Percentiles rank a stretch among this genome's conserved stretches.
phyloP scores from a whole-genome alignment of 768 basidiomycete species.

The Inosperma sp. region DNA sequence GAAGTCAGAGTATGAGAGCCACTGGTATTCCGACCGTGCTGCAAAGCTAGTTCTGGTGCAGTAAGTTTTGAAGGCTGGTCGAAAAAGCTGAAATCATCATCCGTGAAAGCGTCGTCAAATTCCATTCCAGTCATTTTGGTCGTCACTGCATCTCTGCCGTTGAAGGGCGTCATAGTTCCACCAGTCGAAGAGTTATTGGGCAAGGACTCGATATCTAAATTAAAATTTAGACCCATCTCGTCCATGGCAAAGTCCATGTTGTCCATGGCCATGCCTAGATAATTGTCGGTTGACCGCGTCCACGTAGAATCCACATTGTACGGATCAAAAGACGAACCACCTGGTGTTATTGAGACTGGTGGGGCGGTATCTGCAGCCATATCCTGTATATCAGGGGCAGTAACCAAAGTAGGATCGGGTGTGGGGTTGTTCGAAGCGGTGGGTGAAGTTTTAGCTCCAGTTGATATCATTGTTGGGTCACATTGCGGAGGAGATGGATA shows the following conservation, averaged over 20 bases:
- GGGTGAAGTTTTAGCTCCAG: slow-evolving; percentile 13
- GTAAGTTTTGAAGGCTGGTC: slow-evolving; percentile 44
- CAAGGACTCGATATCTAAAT: slow-evolving; percentile 31
- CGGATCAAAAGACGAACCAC: slow-evolving; percentile 36
- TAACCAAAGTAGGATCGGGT: not conserved
- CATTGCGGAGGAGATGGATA: slow-evolving; percentile 62
- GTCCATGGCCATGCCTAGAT: slow-evolving; percentile 49
- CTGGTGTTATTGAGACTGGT: slow-evolving; percentile 9
- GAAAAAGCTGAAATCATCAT: slow-evolving; percentile 88
- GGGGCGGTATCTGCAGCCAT: slow-evolving; percentile 8
- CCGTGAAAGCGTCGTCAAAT: slow-evolving; percentile 67
- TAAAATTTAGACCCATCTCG: slow-evolving; percentile 32
- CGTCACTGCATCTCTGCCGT: not conserved
- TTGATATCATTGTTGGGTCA: slow-evolving; percentile 28
- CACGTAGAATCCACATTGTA: slow-evolving; percentile 34
- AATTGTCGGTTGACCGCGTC: slow-evolving; percentile 28
- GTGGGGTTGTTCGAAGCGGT: not conserved
- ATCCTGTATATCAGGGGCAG: not conserved
- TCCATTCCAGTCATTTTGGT: slow-evolving; percentile 36
- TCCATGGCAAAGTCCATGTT: slow-evolving; percentile 42
- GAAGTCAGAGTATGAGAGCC: not conserved
- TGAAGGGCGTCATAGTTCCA: slow-evolving; percentile 8
- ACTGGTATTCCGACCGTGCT: not conserved
- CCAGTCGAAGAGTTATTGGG: slow-evolving; percentile 4
- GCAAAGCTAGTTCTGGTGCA: slow-evolving; percentile 8